Evolutionary conservation across 2,329 filamentous ascomycete genomes (phyloP).

Genomic region (Verticillium longisporum): DNA sequence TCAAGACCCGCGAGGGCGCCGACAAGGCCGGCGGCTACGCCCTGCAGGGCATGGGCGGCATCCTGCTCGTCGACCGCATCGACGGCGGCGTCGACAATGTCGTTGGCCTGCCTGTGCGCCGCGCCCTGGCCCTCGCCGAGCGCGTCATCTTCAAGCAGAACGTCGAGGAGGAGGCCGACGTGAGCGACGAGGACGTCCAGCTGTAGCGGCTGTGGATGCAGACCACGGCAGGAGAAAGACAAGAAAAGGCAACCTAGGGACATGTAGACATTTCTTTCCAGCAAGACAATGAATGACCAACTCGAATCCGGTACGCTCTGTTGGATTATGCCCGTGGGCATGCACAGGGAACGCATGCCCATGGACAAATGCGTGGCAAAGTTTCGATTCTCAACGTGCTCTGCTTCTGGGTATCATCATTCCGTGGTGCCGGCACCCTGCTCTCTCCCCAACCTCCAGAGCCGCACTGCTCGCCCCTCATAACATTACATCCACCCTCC

Average conservation of each 20-base stretch:
- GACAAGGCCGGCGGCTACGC: slow-evolving; percentile 97
- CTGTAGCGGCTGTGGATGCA: background rate
- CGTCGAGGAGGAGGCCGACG: slow-evolving; percentile 48
- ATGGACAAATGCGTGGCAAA: background rate
- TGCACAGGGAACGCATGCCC: no score
- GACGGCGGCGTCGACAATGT: slow-evolving; percentile 93
- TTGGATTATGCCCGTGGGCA: no score
- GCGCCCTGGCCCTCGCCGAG: slow-evolving; percentile 75
- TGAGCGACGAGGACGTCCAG: slow-evolving; percentile 36
- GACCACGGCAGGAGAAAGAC: background rate
- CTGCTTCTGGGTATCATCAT: background rate
- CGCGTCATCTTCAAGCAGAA: slow-evolving; percentile 74
- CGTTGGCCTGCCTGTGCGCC: slow-evolving; percentile 77
- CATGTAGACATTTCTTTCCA: background rate
- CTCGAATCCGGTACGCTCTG: no score
- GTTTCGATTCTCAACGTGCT: background rate
- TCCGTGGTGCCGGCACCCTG: background rate
- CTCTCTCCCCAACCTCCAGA: background rate
- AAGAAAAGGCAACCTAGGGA: background rate
- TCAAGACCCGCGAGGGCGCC: slow-evolving; percentile 79
- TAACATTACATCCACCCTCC: background rate
- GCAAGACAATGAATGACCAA: no score
- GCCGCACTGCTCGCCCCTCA: background rate
- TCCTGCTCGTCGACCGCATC: slow-evolving; percentile 82
- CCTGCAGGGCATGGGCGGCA: slow-evolving; percentile 79